Conservation (phyloP, 2,329 filamentous ascomycete genomes). For the Saccharata proteae region DNA sequence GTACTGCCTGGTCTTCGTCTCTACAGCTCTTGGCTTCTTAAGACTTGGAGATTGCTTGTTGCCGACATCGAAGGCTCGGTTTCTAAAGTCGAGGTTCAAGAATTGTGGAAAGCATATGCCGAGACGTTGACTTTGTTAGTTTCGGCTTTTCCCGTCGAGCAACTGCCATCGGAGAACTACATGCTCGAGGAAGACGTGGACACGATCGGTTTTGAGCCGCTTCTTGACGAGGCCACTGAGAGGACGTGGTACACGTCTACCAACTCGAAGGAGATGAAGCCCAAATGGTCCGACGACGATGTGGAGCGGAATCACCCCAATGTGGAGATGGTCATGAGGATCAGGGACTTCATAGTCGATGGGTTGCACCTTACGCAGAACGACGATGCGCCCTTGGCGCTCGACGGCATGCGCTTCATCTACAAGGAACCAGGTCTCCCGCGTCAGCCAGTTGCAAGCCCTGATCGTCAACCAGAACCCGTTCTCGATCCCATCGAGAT, state of each 20-base stretch:
- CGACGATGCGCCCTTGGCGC: constrained; percentile 35
- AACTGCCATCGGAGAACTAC: constrained; percentile 46
- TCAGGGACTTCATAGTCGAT: constrained; percentile 51
- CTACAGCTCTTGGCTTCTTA: constrained; percentile 56
- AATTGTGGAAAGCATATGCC: constrained; percentile 56
- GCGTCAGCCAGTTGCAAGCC: constrained; percentile 37
- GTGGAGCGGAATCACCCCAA: constrained; percentile 44
- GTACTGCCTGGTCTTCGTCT: constrained; percentile 52
- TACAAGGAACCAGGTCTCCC: constrained; percentile 42
- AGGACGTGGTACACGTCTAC: constrained; percentile 40
- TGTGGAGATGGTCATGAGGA: constrained; percentile 54
- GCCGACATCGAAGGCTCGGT: constrained; percentile 42
- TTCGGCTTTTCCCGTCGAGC: constrained; percentile 45
- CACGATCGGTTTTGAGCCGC: constrained; percentile 52
- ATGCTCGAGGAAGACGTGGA: constrained; percentile 57
- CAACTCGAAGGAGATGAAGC: constrained; percentile 39
- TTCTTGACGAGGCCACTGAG: constrained; percentile 38
- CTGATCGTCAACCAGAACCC: constrained; percentile 24
- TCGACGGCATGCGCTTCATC: constrained; percentile 38
- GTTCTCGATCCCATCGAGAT: constrained; percentile 11
- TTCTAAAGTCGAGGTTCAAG: constrained; percentile 45
- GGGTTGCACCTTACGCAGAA: constrained; percentile 46
- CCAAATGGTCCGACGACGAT: constrained; percentile 37
- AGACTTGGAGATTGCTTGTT: constrained; percentile 41
- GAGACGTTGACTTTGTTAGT: constrained; percentile 47